Base-by-base conservation (phyloP, 1,284 basidiomycete species). In the Pterulicium gracile region DNA sequence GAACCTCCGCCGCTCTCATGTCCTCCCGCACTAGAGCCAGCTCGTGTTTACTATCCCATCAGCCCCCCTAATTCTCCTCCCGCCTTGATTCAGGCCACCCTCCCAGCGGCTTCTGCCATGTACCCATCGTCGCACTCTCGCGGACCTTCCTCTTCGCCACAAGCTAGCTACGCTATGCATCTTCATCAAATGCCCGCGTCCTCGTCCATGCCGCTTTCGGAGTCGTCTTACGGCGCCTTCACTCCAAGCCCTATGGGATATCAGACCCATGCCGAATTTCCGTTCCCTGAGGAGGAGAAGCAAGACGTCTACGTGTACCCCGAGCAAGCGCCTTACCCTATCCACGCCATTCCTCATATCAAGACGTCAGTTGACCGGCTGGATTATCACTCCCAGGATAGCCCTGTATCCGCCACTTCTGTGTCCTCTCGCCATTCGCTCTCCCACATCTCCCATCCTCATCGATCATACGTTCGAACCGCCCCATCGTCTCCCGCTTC, bases 1-100 rank as follows among this genome's bases (percentile, higher is more conserved):
- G 57, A 14, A 40, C 54, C 23, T 36, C 61, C 61, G 34, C 59
- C 69, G 0, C 55, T 67, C 4, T 65, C 65, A 2, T 60, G 67
- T 0, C 71, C 73, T 0, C 73, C 75, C 2, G 60, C 69, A 3
- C 47, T 76, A n/a, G 72, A 73, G 48, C 67, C 62, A 0, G 69
- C 71, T 0, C 58, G 64, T 24, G 44, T 65, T 0, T 69, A 68
- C 24, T 23, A 45, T 18, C 21, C 27, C 3, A 56, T 61, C 3
- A 55, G 63, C 0, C 62, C 63, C 13, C 65, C 64, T 0, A 61
- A 64, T 15, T 67, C 63, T 0, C 63, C 61, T 3, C 72, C 74
- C 0, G 59, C 67, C 0, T 61, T 76, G 20, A 65, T 68, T 0
- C 72, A 69, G n/a, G 73, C 75, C 0, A 76, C 65, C 13, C 57